Base-by-base conservation (phyloP, 345 rosid species). In the Rubroshorea leprosula region DNA sequence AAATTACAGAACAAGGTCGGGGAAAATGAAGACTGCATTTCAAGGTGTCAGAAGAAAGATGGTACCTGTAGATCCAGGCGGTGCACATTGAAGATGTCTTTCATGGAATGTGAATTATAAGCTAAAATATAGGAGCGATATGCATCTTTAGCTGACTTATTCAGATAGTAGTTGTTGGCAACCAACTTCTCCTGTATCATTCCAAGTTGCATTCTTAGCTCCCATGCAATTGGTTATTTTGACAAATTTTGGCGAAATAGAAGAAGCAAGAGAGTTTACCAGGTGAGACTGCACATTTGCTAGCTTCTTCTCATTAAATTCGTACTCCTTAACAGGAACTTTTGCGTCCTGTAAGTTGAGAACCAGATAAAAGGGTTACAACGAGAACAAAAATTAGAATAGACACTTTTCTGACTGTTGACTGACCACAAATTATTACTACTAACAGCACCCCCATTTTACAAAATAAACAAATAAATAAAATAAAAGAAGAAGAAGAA, bases 71-170 rank as follows among this genome's bases (percentile, higher is more conserved):
- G 73, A 78, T 93, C 95, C 0, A 93, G 96, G 35, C 90, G 82
- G 66, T 93, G 97, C 53, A 93, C 99, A 62, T 90, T 93, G 65
- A 89, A 89, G 51, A 82, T 89, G 64, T 90, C 95, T 72, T 94
- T 90, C 84, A 87, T 81, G 2, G 95, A 82, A 70, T 94, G 97
- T n/a, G 96, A 93, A 71, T 93, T 90, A 66, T 93, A 93, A 5
- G 99, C 90, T 67, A 87, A 66, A 23, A 87, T 85, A 71, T 93
- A 93, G 21, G 96, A 89, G 24, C 96, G 60, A 65, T 93, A 90
- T 2, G 99, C 99, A n/a, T 87, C 97, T 76, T 84, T 90, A 57
- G 99, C 99, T 8, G 87, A 79, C 77, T 72, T 82, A 80, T 94
- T 94, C 68, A 87, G 60, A 70, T 76, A 74, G 60, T 82, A 90